A percentile compares a stretch with the other conserved stretches of the same genome.
Conservation (phyloP, 2,329 filamentous ascomycete genomes). For the Fusarium clavum region DNA sequence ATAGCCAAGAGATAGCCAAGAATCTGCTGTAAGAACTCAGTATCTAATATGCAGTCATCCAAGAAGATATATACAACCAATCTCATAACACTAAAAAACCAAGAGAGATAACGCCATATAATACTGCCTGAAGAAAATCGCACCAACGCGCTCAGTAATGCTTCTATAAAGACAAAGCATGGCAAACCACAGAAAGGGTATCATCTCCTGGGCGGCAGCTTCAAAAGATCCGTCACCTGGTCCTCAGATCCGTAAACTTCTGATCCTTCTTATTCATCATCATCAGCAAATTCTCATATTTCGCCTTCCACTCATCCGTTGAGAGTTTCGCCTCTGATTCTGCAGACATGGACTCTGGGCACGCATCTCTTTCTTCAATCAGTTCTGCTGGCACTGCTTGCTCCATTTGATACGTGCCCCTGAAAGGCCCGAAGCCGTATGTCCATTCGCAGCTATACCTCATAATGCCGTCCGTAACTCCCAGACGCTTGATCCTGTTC, state of each 20-base stretch:
- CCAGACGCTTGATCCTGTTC: slow-evolving; percentile 57
- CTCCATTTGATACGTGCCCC: slow-evolving; percentile 64
- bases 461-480: slow-evolving; percentile 55
- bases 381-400: slow-evolving; percentile 59
- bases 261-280: slow-evolving; percentile 69
- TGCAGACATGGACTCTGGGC: slow-evolving; percentile 29
- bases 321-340: slow-evolving; percentile 38
- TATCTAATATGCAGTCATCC: neutral
- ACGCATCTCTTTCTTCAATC: slow-evolving; percentile 52
- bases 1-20: neutral
- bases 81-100: neutral
- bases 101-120: slow-evolving; percentile 8
- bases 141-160: slow-evolving; percentile 4
- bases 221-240: slow-evolving; percentile 56
- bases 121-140: neutral
- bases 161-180: neutral
- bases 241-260: slow-evolving; percentile 59
- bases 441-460: slow-evolving; percentile 67
- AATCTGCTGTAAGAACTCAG: neutral
- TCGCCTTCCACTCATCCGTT: slow-evolving; percentile 62
- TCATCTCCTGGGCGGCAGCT: slow-evolving; percentile 34
- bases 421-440: slow-evolving; percentile 65
- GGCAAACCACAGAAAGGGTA: slow-evolving; percentile 21
- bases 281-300: slow-evolving; percentile 68
- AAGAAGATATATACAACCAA: neutral